phyloP scores from a whole-genome alignment of 352 stramenopile genomes.

The Blastocystis sp. region DNA sequence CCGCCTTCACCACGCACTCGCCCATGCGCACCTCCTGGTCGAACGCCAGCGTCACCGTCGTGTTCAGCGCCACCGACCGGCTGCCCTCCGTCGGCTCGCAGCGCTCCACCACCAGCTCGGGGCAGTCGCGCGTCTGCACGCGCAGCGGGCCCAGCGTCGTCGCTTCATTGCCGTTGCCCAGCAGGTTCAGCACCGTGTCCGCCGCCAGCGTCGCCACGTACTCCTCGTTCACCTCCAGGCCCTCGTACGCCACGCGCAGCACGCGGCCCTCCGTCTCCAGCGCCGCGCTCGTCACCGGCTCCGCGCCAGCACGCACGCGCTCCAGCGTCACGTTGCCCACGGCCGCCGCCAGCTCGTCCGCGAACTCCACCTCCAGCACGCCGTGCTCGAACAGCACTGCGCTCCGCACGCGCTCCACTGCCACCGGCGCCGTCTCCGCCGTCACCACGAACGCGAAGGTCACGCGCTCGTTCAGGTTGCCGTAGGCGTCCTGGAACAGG shows the following conservation, averaged over 20 bases:
- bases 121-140: slow-evolving; percentile 2
- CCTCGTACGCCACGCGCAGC: background rate
- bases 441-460: slow-evolving; percentile 4
- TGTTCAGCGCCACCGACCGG: background rate
- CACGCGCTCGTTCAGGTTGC: slow-evolving; percentile 11
- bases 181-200: slow-evolving; percentile 45
- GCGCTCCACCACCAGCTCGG: background rate
- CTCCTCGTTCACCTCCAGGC: background rate
- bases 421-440: slow-evolving; percentile 8
- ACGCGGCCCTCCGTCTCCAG: background rate
- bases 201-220: slow-evolving; percentile 23
- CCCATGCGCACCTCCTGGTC: slow-evolving; percentile 11
- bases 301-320: background rate
- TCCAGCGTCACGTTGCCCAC: slow-evolving; percentile 16
- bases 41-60: slow-evolving; percentile 27
- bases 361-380: slow-evolving; percentile 28
- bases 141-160: background rate
- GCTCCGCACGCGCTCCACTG: background rate
- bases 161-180: slow-evolving; percentile 36
- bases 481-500: slow-evolving; percentile 9
- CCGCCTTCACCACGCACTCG: background rate
- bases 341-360: background rate
- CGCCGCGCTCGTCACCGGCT: background rate
- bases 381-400: background rate
- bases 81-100: slow-evolving; percentile 9